phyloP scores from a whole-genome alignment of 208 protist genomes.

The Leishmania tropica region DNA sequence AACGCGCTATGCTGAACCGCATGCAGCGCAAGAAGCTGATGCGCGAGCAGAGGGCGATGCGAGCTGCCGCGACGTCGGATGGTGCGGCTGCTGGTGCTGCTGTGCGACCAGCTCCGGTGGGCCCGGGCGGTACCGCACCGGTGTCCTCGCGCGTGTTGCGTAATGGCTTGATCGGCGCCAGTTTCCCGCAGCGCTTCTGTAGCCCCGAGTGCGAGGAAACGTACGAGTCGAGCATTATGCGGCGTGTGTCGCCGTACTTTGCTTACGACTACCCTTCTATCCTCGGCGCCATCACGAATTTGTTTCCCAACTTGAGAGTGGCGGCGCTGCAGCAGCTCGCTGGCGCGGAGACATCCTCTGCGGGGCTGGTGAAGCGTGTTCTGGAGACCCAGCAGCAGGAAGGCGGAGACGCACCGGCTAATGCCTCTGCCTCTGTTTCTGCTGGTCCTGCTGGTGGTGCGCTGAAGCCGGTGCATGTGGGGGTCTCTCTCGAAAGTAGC shows the following conservation, averaged over 20 bases:
- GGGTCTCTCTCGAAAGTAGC: constrained; percentile 15
- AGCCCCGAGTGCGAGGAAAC: constrained; percentile 48
- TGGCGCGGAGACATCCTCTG: constrained; percentile 39
- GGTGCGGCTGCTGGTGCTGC: background rate
- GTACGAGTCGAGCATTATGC: constrained; percentile 37
- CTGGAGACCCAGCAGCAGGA: constrained; percentile 3
- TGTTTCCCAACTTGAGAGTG: constrained; percentile 69
- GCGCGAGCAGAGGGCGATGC: constrained; percentile 8
- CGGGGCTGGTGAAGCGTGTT: constrained; percentile 17
- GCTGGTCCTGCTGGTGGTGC: background rate
- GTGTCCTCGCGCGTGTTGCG: constrained; percentile 4
- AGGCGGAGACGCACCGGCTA: background rate
- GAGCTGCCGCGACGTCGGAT: background rate
- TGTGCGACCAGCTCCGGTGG: background rate
- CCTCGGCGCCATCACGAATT: constrained; percentile 41
- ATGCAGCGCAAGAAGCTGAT: constrained; percentile 27
- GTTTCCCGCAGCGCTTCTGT: constrained; percentile 70
- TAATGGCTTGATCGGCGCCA: constrained; percentile 31
- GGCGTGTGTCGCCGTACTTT: constrained; percentile 28
- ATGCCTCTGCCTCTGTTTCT: constrained; percentile 4
- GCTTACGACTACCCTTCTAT: constrained; percentile 45
- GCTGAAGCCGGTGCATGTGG: constrained; percentile 27
- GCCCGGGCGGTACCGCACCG: background rate
- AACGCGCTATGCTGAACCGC: constrained; percentile 42
- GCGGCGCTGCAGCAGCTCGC: constrained; percentile 56